Evolutionary conservation across 148 eudicot genomes (phyloP).

Genomic region (Heliosperma pusillum): DNA sequence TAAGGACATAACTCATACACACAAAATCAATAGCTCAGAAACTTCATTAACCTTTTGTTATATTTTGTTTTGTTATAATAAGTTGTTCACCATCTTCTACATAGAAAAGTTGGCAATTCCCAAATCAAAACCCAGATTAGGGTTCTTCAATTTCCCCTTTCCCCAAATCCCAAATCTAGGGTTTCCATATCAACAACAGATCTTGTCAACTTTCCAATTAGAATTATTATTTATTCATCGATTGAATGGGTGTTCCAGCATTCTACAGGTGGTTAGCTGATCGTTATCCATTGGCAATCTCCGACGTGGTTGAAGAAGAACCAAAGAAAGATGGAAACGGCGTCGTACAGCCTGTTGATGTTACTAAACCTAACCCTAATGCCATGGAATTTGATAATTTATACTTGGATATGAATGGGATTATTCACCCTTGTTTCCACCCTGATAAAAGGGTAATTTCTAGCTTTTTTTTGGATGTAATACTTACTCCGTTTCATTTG

Average conservation of each 20-base stretch:
- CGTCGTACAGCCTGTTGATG: constrained; percentile 41
- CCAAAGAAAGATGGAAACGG: constrained; percentile 39
- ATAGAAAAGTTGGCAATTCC: background rate
- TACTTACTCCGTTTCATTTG: no score
- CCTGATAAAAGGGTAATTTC: constrained; percentile 68
- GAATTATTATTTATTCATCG: background rate
- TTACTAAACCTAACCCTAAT: constrained; percentile 72
- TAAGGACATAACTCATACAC: background rate
- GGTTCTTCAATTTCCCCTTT: background rate
- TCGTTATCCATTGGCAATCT: constrained; percentile 67
- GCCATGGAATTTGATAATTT: constrained; percentile 75
- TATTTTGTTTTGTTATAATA: background rate
- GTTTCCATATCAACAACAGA: background rate
- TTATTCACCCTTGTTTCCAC: constrained; percentile 92
- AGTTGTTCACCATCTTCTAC: background rate
- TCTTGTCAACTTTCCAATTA: background rate
- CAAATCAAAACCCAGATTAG: constrained; percentile 3
- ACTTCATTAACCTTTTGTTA: background rate
- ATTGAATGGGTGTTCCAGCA: constrained; percentile 84
- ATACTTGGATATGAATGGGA: constrained; percentile 92
- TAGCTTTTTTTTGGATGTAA: background rate
- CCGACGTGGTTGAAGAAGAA: constrained; percentile 73
- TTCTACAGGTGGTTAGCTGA: constrained; percentile 91
- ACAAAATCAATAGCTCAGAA: no score
- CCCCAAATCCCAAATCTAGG: constrained; percentile 10